A percentile compares a stretch with the other conserved stretches of the same genome.
phyloP scores from a whole-genome alignment of 139 green algal genomes.

The Closterium sp. region DNA sequence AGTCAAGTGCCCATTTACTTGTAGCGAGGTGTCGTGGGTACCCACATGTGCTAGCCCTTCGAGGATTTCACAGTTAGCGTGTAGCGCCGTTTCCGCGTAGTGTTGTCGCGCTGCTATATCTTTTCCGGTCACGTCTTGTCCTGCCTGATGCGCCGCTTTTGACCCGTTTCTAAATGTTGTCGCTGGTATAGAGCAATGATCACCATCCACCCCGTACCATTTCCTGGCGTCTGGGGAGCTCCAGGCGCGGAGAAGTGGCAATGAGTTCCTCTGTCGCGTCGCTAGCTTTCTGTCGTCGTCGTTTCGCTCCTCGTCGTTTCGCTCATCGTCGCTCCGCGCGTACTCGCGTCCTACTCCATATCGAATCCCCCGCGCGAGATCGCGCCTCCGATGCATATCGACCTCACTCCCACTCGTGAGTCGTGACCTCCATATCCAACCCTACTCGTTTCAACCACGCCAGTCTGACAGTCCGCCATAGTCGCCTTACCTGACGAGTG shows the following conservation, averaged over 20 bases:
- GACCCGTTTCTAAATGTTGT: too few species aligned
- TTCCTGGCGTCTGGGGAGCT: not conserved
- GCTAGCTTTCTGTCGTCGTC: not conserved
- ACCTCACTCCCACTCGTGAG: not conserved
- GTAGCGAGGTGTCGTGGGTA: too few species aligned
- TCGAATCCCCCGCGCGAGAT: not conserved
- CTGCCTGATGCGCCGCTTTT: too few species aligned
- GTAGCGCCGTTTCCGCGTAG: not conserved
- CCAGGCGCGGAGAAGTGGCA: not conserved
- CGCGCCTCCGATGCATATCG: not conserved
- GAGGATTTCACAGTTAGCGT: not conserved
- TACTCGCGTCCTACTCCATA: not conserved
- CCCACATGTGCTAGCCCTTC: not conserved
- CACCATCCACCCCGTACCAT: too few species aligned
- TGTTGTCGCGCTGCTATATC: not conserved
- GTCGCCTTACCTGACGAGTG: not conserved
- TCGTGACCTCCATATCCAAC: too few species aligned
- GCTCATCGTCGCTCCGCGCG: not conserved
- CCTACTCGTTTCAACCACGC: not conserved
- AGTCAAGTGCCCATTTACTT: too few species aligned
- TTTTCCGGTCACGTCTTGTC: too few species aligned
- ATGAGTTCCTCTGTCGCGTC: not conserved
- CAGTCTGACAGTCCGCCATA: not conserved
- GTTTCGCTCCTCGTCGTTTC: not conserved
- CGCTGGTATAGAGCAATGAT: too few species aligned